Evolutionary conservation across 257 asterid species (phyloP), one percentile per base, ranked within the genome.

Genomic region (Petrea volubilis): DNA sequence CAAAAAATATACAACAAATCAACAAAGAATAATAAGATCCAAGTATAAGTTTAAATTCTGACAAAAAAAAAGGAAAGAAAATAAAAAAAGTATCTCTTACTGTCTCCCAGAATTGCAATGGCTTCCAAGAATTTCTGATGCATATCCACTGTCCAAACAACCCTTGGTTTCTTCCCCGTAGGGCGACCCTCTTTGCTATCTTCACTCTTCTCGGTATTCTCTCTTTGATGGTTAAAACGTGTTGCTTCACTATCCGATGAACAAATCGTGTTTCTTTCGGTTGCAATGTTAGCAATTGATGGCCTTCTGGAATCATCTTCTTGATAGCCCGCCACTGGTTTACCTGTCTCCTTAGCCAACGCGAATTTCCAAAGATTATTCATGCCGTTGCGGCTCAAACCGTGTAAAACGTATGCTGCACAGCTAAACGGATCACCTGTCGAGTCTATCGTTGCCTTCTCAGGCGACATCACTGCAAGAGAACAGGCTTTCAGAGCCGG

Each of bases 41-140:
- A 27, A 6, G 28, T 2, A 23, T 13, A 11, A 11, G 20, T 1
- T 31, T 13, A 18, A 49, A 29, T 27, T 28, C 57, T 47, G 40
- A 1, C 18, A 36, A 41, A 28, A 29, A 10, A 15, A 41, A 41
- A 10, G 44, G 28, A 18, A 25, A 2, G 46, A 25, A 57, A 1
- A 27, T 38, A 49, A 40, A 6, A 12, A 20, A 12, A 0, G 14
- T 12, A 11, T 9, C 40, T 49, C 90, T 77, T 78, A 88, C 97
- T 85, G 7, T 83, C 86, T 36, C 87, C 88, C 55, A 88, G 24
- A 3, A 68, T 51, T 12, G 78, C 80, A 62, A 88, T 73, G 62
- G 97, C 97, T 69, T 81, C 82, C 81, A 83, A n/a, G 73, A 91
- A 91, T 13, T 72, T 87, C 65, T 69, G 68, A 64, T 88, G 92